phyloP scores from a whole-genome alignment of 805 yeast species.

The Komagataella pseudopastoris region DNA sequence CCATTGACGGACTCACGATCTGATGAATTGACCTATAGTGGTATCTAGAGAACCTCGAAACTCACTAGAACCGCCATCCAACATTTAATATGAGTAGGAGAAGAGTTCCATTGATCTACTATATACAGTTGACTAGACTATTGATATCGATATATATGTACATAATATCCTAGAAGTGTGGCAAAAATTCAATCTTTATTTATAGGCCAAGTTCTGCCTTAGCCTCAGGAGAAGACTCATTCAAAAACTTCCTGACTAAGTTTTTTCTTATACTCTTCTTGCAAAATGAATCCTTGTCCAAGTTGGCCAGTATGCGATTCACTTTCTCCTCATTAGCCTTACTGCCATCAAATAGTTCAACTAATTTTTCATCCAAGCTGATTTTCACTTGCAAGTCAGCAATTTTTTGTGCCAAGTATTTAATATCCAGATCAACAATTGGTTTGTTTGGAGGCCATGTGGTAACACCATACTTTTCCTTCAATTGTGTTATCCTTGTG shows the following conservation, averaged over 20 bases:
- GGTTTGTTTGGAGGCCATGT: conserved; percentile 31
- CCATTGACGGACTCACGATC: neutral
- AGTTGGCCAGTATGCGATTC: conserved; percentile 17
- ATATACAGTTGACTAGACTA: neutral
- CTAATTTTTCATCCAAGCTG: conserved; percentile 15
- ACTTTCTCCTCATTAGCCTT: conserved; percentile 13
- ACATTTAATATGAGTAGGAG: neutral
- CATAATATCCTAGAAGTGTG: neutral
- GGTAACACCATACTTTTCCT: conserved; percentile 29
- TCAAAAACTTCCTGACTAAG: conserved; percentile 46
- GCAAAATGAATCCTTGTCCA: conserved; percentile 12
- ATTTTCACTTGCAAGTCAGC: conserved; percentile 19
- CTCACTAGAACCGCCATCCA: neutral
- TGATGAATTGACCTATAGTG: neutral
- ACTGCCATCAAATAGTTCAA: conserved; percentile 8
- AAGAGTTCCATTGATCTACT: neutral
- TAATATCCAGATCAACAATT: conserved; percentile 24
- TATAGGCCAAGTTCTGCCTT: neutral
- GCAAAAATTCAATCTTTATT: too few relatives aligned
- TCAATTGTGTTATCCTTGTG: conserved; percentile 22
- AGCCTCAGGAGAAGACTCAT: conserved; percentile 11
- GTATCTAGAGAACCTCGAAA: neutral
- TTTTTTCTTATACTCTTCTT: conserved; percentile 42
- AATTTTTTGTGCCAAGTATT: conserved; percentile 17
- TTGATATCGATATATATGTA: neutral